Conservation (phyloP, 202 grass and related monocot species). For the Zizania palustris region DNA sequence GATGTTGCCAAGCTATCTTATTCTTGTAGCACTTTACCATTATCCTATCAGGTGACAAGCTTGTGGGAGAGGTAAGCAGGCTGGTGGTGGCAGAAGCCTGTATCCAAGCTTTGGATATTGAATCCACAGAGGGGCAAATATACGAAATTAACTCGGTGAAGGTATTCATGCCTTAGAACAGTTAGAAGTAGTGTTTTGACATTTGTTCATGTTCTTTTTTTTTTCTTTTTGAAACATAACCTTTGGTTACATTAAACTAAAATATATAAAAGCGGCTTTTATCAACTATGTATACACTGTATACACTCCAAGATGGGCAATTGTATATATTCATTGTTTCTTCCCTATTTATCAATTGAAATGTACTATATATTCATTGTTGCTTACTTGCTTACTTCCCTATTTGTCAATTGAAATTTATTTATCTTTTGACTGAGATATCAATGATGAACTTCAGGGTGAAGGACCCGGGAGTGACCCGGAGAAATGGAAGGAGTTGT, state of each 20-base stretch:
- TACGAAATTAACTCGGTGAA: conserved; percentile 97
- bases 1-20: neutral
- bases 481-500: conserved; percentile 80
- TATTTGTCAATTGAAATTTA: neutral
- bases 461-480: conserved; percentile 74
- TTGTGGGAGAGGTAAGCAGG: conserved; percentile 92
- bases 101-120: conserved; percentile 90
- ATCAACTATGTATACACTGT: neutral
- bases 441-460: conserved; percentile 53
- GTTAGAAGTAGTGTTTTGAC: neutral
- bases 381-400: conserved; percentile 13
- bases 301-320: neutral
- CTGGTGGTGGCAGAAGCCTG: conserved; percentile 98
- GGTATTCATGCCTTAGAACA: conserved; percentile 51
- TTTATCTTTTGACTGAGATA: conserved; percentile 29
- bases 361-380: neutral
- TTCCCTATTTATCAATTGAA: no score
- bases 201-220: neutral
- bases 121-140: conserved; percentile 75
- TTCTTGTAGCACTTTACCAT: neutral
- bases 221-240: neutral
- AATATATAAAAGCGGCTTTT: neutral
- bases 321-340: no score
- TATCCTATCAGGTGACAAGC: conserved; percentile 71
- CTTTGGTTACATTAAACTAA: neutral